Evolutionary conservation across 2,329 filamentous ascomycete genomes (phyloP).

Genomic region (Didymella lethalis): DNA sequence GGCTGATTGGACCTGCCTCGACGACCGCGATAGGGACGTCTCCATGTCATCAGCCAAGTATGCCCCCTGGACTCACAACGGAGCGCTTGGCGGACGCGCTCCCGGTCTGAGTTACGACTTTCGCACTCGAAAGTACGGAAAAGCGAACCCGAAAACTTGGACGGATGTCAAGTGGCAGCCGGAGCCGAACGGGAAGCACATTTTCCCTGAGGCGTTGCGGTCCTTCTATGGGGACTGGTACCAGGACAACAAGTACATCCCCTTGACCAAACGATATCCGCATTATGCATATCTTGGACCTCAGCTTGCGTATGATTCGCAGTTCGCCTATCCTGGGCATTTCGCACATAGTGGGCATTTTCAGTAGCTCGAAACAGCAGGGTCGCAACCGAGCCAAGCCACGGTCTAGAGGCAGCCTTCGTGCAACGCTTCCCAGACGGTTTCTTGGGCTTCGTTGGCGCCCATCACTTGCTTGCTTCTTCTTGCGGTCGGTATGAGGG

Average conservation of each 20-base stretch:
- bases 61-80: constrained; percentile 28
- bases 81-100: constrained; percentile 27
- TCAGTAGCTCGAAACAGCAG: neutral
- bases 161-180: constrained; percentile 44
- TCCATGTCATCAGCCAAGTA: constrained; percentile 25
- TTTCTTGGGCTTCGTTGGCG: constrained; percentile 29
- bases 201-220: constrained; percentile 39
- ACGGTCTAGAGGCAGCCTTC: constrained; percentile 41
- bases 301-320: neutral
- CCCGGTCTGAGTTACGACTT: constrained; percentile 48
- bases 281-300: too few species aligned
- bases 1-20: constrained; percentile 45
- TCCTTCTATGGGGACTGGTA: constrained; percentile 40
- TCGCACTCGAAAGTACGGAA: constrained; percentile 43
- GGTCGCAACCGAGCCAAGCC: neutral
- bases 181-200: constrained; percentile 30
- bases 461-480: constrained; percentile 36
- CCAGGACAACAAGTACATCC: constrained; percentile 30
- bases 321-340: neutral
- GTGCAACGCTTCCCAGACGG: constrained; percentile 49
- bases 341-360: neutral
- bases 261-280: constrained; percentile 3
- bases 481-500: constrained; percentile 42
- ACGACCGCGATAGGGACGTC: constrained; percentile 27
- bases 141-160: constrained; percentile 38